Evolutionary conservation across 768 basidiomycete genomes (phyloP).

Genomic region (Lentinula boryana): DNA sequence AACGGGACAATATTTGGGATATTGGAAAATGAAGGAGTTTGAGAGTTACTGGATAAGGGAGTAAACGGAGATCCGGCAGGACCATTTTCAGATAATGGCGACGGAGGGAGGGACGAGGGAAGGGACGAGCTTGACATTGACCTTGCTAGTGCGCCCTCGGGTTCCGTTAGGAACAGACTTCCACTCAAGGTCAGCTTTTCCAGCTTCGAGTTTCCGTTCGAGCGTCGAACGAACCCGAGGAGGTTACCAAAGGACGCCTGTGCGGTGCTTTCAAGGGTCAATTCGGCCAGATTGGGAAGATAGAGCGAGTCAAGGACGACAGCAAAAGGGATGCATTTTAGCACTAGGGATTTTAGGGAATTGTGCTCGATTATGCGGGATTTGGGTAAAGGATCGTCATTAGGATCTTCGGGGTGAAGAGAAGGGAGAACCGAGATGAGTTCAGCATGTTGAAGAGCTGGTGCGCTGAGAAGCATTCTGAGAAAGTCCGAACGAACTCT

Average conservation of each 20-base stretch:
- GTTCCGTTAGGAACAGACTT: neutral
- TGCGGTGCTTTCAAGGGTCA: neutral
- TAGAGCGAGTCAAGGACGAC: neutral
- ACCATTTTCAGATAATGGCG: neutral
- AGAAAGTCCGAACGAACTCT: constrained; percentile 2
- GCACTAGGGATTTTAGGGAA: neutral
- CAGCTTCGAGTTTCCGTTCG: neutral
- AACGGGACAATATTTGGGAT: neutral
- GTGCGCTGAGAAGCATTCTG: constrained; percentile 3
- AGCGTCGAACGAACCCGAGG: neutral
- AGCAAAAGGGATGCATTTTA: constrained; percentile 2
- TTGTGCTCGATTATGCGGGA: constrained; percentile 3
- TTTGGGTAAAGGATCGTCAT: neutral
- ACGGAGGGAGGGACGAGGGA: neutral
- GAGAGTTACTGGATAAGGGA: neutral
- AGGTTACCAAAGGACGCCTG: constrained; percentile 1
- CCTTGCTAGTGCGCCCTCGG: neutral
- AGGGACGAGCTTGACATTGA: constrained; percentile 1
- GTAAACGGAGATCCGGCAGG: neutral
- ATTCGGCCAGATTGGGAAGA: neutral
- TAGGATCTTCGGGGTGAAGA: constrained; percentile 1
- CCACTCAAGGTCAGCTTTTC: neutral
- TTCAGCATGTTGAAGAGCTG: neutral
- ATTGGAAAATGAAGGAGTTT: neutral
- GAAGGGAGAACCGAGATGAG: constrained; percentile 1